phyloP scores from a whole-genome alignment of 768 basidiomycete genomes.

The Roridomyces roridus region DNA sequence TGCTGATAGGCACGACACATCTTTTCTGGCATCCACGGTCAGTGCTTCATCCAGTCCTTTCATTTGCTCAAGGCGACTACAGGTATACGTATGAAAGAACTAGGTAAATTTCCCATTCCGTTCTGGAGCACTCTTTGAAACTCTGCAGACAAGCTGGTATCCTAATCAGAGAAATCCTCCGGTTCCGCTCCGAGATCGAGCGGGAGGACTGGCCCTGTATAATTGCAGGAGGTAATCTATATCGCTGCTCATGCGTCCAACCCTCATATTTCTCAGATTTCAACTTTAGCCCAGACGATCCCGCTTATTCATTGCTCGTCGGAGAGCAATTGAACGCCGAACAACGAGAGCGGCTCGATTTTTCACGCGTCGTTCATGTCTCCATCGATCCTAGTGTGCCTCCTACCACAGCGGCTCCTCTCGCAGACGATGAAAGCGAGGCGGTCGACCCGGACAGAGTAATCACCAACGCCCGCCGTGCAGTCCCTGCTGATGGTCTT shows the following conservation, averaged over 20 bases:
- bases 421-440: conserved; percentile 55
- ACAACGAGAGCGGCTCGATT: conserved; percentile 58
- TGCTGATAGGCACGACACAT: conserved; percentile 88
- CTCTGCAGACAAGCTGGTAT: conserved; percentile 74
- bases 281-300: conserved; percentile 85
- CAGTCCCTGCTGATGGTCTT: conserved; percentile 69
- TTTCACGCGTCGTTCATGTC: conserved; percentile 74
- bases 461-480: conserved; percentile 76
- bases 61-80: conserved; percentile 11
- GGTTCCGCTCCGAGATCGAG: conserved; percentile 55
- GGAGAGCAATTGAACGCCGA: conserved; percentile 59
- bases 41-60: conserved; percentile 30
- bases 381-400: conserved; percentile 70
- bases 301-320: conserved; percentile 80
- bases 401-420: conserved; percentile 28
- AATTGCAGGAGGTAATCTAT: conserved; percentile 78
- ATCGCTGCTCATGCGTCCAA: background rate
- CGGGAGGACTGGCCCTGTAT: conserved; percentile 75
- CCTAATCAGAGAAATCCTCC: conserved; percentile 65
- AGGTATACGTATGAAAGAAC: conserved; percentile 86
- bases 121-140: conserved; percentile 7
- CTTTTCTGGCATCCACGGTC: conserved; percentile 95
- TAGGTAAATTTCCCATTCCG: conserved; percentile 47
- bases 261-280: conserved; percentile 63
- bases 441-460: conserved; percentile 69